These are phyloP conservation scores for Alternaria conjuncta DNA, from an alignment of 2,329 filamentous ascomycete species.

Conservation along the genomic window DNA sequence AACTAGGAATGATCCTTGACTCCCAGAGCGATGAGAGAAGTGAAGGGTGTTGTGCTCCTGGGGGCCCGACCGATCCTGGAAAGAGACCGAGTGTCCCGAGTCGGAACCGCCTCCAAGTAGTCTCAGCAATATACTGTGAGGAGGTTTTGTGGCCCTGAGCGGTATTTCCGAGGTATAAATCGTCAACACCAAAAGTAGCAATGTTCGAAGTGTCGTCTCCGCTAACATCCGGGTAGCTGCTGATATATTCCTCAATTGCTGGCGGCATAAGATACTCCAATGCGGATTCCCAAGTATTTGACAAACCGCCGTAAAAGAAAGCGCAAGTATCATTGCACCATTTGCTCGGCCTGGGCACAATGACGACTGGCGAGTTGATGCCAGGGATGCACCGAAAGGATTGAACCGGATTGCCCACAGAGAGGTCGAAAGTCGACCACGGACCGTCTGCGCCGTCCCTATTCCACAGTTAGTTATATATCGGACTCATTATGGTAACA, in stretches of 20 bases:
- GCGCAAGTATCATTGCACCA: constrained; percentile 11
- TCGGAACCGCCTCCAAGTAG: not conserved
- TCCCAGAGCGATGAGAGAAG: constrained; percentile 30
- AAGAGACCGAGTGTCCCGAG: not conserved
- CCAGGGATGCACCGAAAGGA: constrained; percentile 18
- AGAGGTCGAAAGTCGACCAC: constrained; percentile 39
- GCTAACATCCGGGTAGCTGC: not conserved
- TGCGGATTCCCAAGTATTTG: not conserved
- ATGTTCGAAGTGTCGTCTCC: not conserved
- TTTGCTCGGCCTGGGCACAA: accelerated
- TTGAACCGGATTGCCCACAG: constrained; percentile 37
- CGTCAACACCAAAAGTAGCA: not conserved
- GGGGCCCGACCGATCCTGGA: not conserved
- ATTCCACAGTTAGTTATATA: not conserved
- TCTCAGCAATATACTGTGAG: not conserved
- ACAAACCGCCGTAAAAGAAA: constrained; percentile 44
- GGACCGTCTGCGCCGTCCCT: constrained; percentile 17
- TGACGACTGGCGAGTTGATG: not conserved
- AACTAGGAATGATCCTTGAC: constrained; percentile 38
- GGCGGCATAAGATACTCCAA: not conserved
- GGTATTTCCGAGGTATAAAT: not conserved
- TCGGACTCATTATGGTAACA: not conserved
- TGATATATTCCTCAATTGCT: not conserved
- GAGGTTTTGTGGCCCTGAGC: not conserved
- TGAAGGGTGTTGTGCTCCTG: not conserved